Conservation (phyloP, 2,329 filamentous ascomycete genomes). For the Trichoderma oligosporum region DNA sequence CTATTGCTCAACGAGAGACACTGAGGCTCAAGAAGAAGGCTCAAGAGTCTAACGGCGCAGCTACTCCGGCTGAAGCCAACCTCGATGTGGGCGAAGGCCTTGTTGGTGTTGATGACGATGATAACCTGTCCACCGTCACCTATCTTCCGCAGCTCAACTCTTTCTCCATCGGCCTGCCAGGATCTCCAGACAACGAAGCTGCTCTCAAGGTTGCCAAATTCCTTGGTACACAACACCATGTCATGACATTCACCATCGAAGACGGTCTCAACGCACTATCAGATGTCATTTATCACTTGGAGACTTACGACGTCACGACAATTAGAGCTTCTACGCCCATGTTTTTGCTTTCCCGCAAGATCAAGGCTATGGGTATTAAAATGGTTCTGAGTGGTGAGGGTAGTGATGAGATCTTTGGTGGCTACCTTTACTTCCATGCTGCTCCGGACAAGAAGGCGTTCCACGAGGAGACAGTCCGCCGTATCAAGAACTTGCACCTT, state of each 20-base stretch:
- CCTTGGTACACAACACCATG: slow-evolving; percentile 95
- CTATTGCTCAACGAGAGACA: slow-evolving; percentile 93
- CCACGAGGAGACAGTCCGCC: slow-evolving; percentile 89
- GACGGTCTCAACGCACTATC: slow-evolving; percentile 95
- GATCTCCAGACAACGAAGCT: slow-evolving; percentile 86
- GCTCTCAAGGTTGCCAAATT: slow-evolving; percentile 93
- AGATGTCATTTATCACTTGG: slow-evolving; percentile 96
- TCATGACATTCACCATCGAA: slow-evolving; percentile 96
- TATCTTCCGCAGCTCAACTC: slow-evolving; percentile 95
- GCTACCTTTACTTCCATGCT: slow-evolving; percentile 97
- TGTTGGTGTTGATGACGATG: slow-evolving; percentile 90
- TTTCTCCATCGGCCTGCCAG: slow-evolving; percentile 95
- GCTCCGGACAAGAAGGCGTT: slow-evolving; percentile 89
- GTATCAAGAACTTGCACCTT: slow-evolving; percentile 93
- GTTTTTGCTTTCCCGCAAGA: slow-evolving; percentile 96
- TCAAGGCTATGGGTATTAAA: slow-evolving; percentile 99
- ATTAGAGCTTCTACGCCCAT: slow-evolving; percentile 98
- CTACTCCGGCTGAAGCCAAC: slow-evolving; percentile 40
- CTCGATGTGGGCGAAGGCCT: slow-evolving; percentile 65
- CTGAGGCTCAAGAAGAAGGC: slow-evolving; percentile 67
- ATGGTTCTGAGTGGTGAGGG: slow-evolving; percentile 98
- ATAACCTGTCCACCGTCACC: slow-evolving; percentile 83
- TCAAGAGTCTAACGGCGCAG: slow-evolving; percentile 44
- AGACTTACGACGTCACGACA: slow-evolving; percentile 97
- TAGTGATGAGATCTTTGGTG: slow-evolving; percentile 96